These are phyloP conservation scores for Poa pratensis DNA, from an alignment of 176 grass and related monocot genomes.

Conservation along the genomic window DNA sequence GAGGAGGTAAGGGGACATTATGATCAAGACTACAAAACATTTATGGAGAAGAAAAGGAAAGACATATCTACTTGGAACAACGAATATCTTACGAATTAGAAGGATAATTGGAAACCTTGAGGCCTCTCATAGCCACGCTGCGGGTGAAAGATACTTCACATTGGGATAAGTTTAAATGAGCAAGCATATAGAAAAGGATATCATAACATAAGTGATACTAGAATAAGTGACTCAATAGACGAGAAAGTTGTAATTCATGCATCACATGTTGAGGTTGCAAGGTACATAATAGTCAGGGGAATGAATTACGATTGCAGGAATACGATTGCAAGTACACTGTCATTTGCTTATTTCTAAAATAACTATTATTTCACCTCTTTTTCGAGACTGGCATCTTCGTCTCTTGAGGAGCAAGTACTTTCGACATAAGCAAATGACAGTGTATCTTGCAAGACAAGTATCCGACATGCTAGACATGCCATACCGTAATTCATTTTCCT, in stretches of 20 bases:
- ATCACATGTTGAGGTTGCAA: slow-evolving; percentile 16
- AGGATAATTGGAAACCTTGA: slow-evolving; percentile 26
- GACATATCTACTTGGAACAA: slow-evolving; percentile 38
- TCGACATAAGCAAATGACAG: too few relatives aligned
- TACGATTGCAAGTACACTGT: background rate
- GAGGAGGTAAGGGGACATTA: slow-evolving; percentile 17
- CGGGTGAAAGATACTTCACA: slow-evolving; percentile 1
- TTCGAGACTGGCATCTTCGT: too few relatives aligned
- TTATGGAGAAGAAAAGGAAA: slow-evolving; percentile 41
- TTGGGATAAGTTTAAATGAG: slow-evolving; percentile 32
- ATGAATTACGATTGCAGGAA: slow-evolving; percentile 45
- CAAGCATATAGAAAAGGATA: slow-evolving; percentile 44
- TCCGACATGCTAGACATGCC: background rate
- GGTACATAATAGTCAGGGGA: slow-evolving; percentile 35
- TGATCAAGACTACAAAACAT: slow-evolving; percentile 28
- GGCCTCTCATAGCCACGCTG: slow-evolving; percentile 13
- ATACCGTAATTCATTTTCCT: slow-evolving; percentile 42
- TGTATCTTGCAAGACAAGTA: too few relatives aligned
- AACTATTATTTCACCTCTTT: too few relatives aligned
- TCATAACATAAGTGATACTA: background rate
- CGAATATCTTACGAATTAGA: slow-evolving; percentile 26
- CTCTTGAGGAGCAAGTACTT: too few relatives aligned
- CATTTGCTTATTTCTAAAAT: too few relatives aligned
- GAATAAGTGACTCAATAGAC: slow-evolving; percentile 28
- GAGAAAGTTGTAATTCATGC: slow-evolving; percentile 34